Evolutionary conservation across 768 basidiomycete species (phyloP), one percentile per base, ranked within the genome.

Genomic region (Leccinum sublutescens): DNA sequence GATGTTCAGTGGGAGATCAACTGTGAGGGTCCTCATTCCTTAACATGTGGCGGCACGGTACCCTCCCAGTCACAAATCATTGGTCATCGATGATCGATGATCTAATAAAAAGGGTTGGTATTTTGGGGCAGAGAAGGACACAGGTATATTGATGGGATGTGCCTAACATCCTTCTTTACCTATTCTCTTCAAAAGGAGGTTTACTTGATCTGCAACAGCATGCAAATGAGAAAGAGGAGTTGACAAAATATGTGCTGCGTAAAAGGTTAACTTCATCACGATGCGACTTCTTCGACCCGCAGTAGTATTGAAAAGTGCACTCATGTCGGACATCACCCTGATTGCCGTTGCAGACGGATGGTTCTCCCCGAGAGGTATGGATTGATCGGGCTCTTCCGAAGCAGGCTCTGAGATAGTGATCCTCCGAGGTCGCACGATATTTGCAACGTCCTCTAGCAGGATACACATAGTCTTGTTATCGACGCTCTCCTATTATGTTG

Each of bases 231-330:
- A 61, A 45, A 76, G 64, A 1, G 87, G 81, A n/a, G 76, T 80
- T 1, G 81, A 77, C 21, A 82, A 59, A 7, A 85, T 68, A 63
- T 87, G 82, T 7, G 86, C 87, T 5, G 83, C 83, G 62, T 92
- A 93, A 73, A 87, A 93, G 14, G 78, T 70, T 25, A 91, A 63
- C 73, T 91, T 93, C 63, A 83, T 83, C 9, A 77, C 69, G 52
- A 83, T 71, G 64, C 81, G 82, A 53, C 62, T 49, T 68, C 23
- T 52, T 52, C 50, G 62, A 34, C 36, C 19, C 29, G 57, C n/a
- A 10, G 19, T 53, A 31, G 25, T 12, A 34, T 55, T 29, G 49
- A 73, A 75, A 19, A 75, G 63, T 33, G 53, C 33, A n/a, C 52
- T 54, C 2, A 66, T 31, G 54, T 75, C 72, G 4, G 74, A 70